Evolutionary conservation across 306 rosid species (phyloP).

Genomic region (Glycine tomentella): DNA sequence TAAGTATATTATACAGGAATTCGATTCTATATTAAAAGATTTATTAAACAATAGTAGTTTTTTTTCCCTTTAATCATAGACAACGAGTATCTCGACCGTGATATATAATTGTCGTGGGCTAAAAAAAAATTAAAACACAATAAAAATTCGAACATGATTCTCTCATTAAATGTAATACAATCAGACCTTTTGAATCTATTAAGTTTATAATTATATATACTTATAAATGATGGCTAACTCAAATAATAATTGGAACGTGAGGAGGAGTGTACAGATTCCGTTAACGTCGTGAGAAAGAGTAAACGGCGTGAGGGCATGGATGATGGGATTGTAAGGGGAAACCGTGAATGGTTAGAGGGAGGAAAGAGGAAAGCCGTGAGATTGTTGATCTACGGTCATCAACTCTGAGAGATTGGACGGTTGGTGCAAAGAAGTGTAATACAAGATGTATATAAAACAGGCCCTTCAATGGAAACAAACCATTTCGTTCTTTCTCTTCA

Average conservation of each 20-base stretch:
- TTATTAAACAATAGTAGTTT: no score
- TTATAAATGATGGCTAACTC: neutral
- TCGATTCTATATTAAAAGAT: no score
- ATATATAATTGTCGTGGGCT: no score
- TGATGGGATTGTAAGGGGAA: conserved; percentile 36
- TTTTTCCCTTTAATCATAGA: no score
- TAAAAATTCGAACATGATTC: no score
- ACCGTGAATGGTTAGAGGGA: conserved; percentile 48
- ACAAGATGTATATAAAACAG: conserved; percentile 40
- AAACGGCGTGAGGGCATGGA: neutral
- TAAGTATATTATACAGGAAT: no score
- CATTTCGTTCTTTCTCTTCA: conserved; percentile 58
- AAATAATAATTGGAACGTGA: conserved; percentile 39
- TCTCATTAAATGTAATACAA: no score
- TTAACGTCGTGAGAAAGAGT: neutral
- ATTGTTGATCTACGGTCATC: conserved; percentile 58
- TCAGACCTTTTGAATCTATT: no score
- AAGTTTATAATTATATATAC: neutral
- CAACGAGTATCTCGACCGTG: no score
- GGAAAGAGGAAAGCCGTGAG: conserved; percentile 48
- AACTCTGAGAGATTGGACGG: conserved; percentile 51
- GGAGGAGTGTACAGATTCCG: conserved; percentile 59
- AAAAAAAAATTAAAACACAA: no score
- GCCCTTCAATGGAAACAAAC: conserved; percentile 57
- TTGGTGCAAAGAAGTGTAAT: conserved; percentile 58